Conservation (phyloP, 2,329 filamentous ascomycete genomes). For the Sordariomycetes sp. region DNA sequence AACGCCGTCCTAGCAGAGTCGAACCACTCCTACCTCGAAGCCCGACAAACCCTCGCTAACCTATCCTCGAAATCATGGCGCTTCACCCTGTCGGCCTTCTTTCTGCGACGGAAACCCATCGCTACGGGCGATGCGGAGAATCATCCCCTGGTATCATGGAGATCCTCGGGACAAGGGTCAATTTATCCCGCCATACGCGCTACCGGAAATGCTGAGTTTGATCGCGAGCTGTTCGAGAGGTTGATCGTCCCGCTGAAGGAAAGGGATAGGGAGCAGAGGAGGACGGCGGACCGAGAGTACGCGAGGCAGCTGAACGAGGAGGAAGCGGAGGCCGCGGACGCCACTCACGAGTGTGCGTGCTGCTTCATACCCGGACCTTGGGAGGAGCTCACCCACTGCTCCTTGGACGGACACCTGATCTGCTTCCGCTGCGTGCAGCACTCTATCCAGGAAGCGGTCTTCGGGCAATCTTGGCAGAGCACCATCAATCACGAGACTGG, state of each 20-base stretch:
- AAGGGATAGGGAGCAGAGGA: constrained; percentile 30
- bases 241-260: constrained; percentile 45
- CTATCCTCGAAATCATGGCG: constrained; percentile 70
- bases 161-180: constrained; percentile 43
- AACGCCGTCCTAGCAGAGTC: constrained; percentile 71
- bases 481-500: constrained; percentile 65
- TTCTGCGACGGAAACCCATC: constrained; percentile 54
- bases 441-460: constrained; percentile 77
- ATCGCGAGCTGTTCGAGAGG: constrained; percentile 50
- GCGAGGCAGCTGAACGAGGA: constrained; percentile 46
- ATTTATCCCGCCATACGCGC: constrained; percentile 52
- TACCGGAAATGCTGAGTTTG: constrained; percentile 57
- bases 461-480: constrained; percentile 84
- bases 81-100: constrained; percentile 62
- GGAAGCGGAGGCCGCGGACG: constrained; percentile 48
- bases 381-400: constrained; percentile 67
- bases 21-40: constrained; percentile 70
- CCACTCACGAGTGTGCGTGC: constrained; percentile 64
- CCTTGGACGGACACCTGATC: constrained; percentile 58
- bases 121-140: constrained; percentile 44
- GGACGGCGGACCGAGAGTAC: constrained; percentile 41
- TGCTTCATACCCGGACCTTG: constrained; percentile 66
- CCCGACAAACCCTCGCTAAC: constrained; percentile 58
- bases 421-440: constrained; percentile 78
- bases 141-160: constrained; percentile 56